These are phyloP conservation scores for Prunus kanzakura DNA, from an alignment of 306 rosid species.

Conservation along the genomic window DNA sequence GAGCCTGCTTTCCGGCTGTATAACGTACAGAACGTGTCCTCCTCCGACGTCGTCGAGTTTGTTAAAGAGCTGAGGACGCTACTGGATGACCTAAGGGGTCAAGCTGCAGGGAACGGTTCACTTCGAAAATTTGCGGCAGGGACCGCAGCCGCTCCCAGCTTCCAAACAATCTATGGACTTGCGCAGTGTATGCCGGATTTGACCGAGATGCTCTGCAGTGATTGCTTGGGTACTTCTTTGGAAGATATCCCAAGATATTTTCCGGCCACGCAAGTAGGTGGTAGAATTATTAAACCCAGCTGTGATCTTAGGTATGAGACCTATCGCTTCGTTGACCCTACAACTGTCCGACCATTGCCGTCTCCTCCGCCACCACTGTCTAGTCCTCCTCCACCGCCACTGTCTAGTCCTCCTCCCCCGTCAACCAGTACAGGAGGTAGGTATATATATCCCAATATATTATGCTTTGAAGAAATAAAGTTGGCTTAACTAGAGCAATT, in stretches of 20 bases:
- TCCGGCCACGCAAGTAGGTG: background rate
- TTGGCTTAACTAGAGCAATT: background rate
- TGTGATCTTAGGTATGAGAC: slow-evolving; percentile 7
- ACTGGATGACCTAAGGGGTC: background rate
- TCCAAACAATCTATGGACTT: background rate
- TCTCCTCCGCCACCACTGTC: background rate
- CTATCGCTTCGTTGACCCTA: background rate
- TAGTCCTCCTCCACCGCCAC: background rate
- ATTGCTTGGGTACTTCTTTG: background rate
- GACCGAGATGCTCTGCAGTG: background rate
- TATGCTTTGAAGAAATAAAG: background rate
- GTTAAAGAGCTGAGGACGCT: background rate
- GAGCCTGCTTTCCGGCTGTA: fast-evolving
- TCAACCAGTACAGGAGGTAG: background rate
- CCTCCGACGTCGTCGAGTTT: background rate
- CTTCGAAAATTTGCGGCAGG: background rate
- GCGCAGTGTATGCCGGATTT: slow-evolving; percentile 26
- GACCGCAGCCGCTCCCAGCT: background rate
- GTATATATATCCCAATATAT: background rate
- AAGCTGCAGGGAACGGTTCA: background rate
- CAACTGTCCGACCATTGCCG: background rate
- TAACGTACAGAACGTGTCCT: background rate
- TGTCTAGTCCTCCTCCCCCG: too few species aligned
- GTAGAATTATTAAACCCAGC: slow-evolving; percentile 3
- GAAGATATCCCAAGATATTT: background rate